Evolutionary conservation across 163 green algal species (phyloP).

Genomic region (Chlamydomonas reinhardtii): DNA sequence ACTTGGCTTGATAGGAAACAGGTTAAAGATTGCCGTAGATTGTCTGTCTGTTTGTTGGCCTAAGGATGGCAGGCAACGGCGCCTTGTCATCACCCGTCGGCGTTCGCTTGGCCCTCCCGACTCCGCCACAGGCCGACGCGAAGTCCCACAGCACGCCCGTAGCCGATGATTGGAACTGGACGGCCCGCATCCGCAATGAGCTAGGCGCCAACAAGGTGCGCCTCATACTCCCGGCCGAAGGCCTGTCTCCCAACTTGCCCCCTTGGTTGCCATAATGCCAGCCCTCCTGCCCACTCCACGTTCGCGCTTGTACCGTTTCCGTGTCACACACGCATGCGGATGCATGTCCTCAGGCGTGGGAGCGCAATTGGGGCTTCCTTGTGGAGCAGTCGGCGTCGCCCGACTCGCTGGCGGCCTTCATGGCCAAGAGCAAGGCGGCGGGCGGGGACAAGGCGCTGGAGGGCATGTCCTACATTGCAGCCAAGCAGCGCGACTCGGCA

Average conservation of each 20-base stretch:
- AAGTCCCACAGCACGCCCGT: constrained; percentile 5
- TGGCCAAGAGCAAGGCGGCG: not conserved
- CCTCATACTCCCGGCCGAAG: too few relatives aligned
- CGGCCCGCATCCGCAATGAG: constrained; percentile 13
- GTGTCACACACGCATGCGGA: too few relatives aligned
- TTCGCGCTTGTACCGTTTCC: too few relatives aligned
- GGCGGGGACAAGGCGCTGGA: not conserved
- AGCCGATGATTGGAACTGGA: constrained; percentile 41
- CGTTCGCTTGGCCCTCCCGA: too few relatives aligned
- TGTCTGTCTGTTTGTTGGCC: too few relatives aligned
- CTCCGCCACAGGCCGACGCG: not conserved
- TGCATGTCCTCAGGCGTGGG: constrained; percentile 33
- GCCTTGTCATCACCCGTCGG: too few relatives aligned
- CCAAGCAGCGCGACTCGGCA: constrained; percentile 25
- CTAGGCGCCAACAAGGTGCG: constrained; percentile 7
- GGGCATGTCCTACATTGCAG: constrained; percentile 12
- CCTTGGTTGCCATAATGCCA: too few relatives aligned
- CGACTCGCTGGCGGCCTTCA: constrained; percentile 30
- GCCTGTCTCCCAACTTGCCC: too few relatives aligned
- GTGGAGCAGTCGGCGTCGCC: not conserved
- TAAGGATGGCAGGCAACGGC: too few relatives aligned
- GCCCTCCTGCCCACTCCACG: too few relatives aligned
- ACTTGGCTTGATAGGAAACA: not conserved
- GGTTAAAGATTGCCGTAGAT: too few relatives aligned
- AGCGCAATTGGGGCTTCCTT: constrained; percentile 46